phyloP scores from a whole-genome alignment of 2,329 filamentous ascomycete species.

The Penicillium sp. region DNA sequence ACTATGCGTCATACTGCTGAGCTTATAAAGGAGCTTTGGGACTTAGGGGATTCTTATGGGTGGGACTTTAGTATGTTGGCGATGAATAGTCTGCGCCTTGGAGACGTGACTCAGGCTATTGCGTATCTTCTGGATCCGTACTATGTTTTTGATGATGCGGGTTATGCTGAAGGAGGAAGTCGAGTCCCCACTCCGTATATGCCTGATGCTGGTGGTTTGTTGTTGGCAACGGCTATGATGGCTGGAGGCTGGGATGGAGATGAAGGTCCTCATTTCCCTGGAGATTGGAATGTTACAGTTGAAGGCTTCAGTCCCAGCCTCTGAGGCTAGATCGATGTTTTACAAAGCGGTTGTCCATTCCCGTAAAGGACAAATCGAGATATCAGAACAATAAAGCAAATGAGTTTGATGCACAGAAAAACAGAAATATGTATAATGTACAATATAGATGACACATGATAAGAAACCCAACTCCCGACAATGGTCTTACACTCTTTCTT shows the following conservation, averaged over 20 bases:
- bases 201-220: conserved; percentile 51
- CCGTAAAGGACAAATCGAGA: neutral
- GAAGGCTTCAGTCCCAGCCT: conserved; percentile 5
- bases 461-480: conserved; percentile 22
- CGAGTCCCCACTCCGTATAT: conserved; percentile 60
- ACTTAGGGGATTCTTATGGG: conserved; percentile 44
- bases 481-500: conserved; percentile 4
- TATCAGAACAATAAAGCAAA: neutral
- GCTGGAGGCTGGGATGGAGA: conserved; percentile 58
- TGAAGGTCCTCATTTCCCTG: conserved; percentile 5
- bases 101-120: conserved; percentile 45
- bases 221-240: conserved; percentile 59
- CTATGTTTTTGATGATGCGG: conserved; percentile 58
- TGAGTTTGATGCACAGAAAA: neutral
- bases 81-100: conserved; percentile 47
- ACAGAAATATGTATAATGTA: conserved; percentile 20
- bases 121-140: conserved; percentile 49
- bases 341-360: neutral
- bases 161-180: conserved; percentile 53
- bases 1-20: conserved; percentile 40
- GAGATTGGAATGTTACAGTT: neutral
- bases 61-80: conserved; percentile 52
- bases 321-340: neutral
- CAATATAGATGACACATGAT: conserved; percentile 18
- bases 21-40: conserved; percentile 44